A percentile compares a stretch with the other conserved stretches of the same genome.
These are phyloP conservation scores for Geotrichum phurueaensis DNA, from an alignment of 1,139 yeast species.

Conservation along the genomic window DNA sequence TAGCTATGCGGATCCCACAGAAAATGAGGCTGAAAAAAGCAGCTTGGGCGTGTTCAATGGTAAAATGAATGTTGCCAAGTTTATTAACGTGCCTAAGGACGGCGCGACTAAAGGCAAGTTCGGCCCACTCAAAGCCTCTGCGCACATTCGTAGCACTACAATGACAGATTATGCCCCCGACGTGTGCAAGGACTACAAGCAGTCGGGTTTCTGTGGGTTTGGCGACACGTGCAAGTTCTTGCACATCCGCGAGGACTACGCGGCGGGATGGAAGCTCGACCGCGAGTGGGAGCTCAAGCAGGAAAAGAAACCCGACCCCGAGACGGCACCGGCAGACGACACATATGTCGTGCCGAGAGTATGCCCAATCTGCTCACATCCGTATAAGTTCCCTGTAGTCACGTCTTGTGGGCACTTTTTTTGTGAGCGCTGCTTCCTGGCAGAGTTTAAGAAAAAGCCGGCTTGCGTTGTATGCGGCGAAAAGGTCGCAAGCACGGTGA, in stretches of 20 bases:
- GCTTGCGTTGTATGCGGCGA: constrained; percentile 58
- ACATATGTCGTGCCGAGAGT: constrained; percentile 34
- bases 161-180: constrained; percentile 90
- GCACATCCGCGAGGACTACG: constrained; percentile 83
- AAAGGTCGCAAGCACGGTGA: constrained; percentile 52
- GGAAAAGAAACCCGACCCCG: constrained; percentile 16
- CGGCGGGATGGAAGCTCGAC: constrained; percentile 60
- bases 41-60: constrained; percentile 15
- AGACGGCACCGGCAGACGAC: constrained; percentile 12
- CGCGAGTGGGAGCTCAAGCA: constrained; percentile 61
- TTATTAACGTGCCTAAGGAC: constrained; percentile 3
- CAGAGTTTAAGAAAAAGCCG: constrained; percentile 44
- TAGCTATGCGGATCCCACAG: background rate
- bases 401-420: constrained; percentile 62
- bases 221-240: constrained; percentile 97
- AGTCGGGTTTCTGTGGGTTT: constrained; percentile 93
- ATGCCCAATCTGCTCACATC: constrained; percentile 58
- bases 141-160: constrained; percentile 62
- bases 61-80: constrained; percentile 13
- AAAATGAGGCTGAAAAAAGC: constrained; percentile 5
- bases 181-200: constrained; percentile 85
- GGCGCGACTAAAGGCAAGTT: constrained; percentile 18
- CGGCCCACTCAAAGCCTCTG: constrained; percentile 43
- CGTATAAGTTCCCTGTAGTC: constrained; percentile 53
- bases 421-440: constrained; percentile 59